Conservation (phyloP, 2,329 filamentous ascomycete genomes). For the Stylonectria norvegica region DNA sequence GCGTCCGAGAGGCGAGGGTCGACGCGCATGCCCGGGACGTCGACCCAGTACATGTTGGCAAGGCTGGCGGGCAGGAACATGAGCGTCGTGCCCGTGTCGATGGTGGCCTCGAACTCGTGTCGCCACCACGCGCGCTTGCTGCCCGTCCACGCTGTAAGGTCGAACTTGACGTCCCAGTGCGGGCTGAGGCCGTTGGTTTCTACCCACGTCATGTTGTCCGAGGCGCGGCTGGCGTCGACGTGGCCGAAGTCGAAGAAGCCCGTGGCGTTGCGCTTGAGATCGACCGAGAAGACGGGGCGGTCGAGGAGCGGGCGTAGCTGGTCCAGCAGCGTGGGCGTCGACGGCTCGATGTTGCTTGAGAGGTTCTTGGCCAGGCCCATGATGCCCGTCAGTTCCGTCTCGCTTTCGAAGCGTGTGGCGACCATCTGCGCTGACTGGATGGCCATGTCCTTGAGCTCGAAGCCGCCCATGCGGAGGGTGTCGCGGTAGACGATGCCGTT, state of each 20-base stretch:
- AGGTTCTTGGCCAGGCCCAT: constrained; percentile 50
- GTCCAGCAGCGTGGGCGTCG: constrained; percentile 44
- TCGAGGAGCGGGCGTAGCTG: constrained; percentile 40
- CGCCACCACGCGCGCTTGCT: constrained; percentile 49
- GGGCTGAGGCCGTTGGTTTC: constrained; percentile 29
- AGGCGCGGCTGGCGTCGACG: constrained; percentile 39
- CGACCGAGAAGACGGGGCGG: constrained; percentile 45
- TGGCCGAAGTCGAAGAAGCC: constrained; percentile 52
- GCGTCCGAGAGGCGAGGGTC: constrained; percentile 42
- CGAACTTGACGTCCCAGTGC: constrained; percentile 47
- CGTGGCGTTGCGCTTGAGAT: constrained; percentile 45
- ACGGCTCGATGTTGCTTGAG: constrained; percentile 42
- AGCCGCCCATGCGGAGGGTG: constrained; percentile 43
- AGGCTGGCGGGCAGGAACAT: constrained; percentile 57
- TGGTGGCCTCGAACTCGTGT: constrained; percentile 51
- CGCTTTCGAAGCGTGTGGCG: constrained; percentile 41
- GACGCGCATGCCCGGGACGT: constrained; percentile 51
- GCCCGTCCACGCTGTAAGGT: constrained; percentile 39
- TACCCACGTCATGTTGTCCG: constrained; percentile 43
- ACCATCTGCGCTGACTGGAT: constrained; percentile 48
- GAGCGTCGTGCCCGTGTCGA: constrained; percentile 67
- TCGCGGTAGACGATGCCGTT: constrained; percentile 50
- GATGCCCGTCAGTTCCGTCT: constrained; percentile 46
- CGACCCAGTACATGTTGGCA: constrained; percentile 57
- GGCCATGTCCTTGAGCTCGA: constrained; percentile 43